These are phyloP conservation scores for Oryza rufipogon DNA, from an alignment of 176 grass and related monocot genomes.

Conservation along the genomic window DNA sequence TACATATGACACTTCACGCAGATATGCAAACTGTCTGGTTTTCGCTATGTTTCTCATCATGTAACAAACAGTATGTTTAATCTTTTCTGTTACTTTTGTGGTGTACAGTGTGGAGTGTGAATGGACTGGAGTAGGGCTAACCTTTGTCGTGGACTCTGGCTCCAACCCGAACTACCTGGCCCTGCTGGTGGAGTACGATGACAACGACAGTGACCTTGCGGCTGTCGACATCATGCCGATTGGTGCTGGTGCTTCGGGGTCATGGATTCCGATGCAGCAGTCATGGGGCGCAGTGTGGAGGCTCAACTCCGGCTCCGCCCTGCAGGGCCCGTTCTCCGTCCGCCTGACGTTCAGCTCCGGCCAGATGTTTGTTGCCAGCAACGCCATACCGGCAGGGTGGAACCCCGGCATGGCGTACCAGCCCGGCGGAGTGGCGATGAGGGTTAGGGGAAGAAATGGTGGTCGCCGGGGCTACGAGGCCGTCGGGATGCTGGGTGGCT, in stretches of 20 bases:
- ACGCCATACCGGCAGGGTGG: conserved; percentile 53
- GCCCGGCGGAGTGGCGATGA: conserved; percentile 42
- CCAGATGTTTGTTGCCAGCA: conserved; percentile 46
- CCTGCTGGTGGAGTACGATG: conserved; percentile 70
- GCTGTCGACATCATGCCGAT: conserved; percentile 60
- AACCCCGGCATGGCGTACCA: conserved; percentile 40
- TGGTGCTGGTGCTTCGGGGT: background rate
- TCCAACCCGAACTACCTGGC: conserved; percentile 86
- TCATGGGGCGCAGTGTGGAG: conserved; percentile 70
- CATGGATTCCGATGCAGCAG: conserved; percentile 60
- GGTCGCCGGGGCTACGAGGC: background rate
- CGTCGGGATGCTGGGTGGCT: background rate
- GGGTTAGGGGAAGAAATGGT: conserved; percentile 6
- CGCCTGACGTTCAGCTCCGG: conserved; percentile 49
- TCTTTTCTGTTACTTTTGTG: conserved; percentile 1
- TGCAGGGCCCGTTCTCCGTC: conserved; percentile 54
- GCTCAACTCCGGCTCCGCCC: conserved; percentile 45
- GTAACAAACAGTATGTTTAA: background rate
- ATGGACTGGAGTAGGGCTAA: conserved; percentile 62
- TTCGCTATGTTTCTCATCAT: background rate
- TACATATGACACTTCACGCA: background rate
- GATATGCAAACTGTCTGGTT: too few relatives aligned
- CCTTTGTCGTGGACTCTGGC: conserved; percentile 71
- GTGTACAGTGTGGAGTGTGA: conserved; percentile 51
- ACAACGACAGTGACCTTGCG: conserved; percentile 64